phyloP scores from a whole-genome alignment of 768 basidiomycete species.

The Kwoniella botswanensis region DNA sequence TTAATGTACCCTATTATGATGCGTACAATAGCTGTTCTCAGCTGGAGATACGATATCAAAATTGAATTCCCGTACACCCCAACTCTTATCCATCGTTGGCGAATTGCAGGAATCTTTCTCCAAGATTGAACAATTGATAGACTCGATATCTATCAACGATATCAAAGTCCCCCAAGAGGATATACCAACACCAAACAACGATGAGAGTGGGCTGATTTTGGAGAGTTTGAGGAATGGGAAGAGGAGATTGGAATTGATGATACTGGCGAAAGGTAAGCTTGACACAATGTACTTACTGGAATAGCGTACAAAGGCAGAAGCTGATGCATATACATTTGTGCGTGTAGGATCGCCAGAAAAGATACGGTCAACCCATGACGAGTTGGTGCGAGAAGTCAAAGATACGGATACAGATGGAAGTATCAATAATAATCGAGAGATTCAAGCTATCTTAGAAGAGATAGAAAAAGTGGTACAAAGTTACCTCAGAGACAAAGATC shows the following conservation, averaged over 20 bases:
- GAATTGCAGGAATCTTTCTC: slow-evolving; percentile 54
- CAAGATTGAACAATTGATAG: slow-evolving; percentile 51
- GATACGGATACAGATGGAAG: background rate
- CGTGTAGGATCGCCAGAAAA: background rate
- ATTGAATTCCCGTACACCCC: slow-evolving; percentile 54
- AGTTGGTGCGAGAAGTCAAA: background rate
- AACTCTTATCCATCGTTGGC: slow-evolving; percentile 53
- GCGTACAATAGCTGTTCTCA: slow-evolving; percentile 48
- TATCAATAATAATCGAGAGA: background rate
- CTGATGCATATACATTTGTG: too few species aligned
- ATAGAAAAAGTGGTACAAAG: background rate
- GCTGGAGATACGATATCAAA: slow-evolving; percentile 56
- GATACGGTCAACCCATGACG: slow-evolving; percentile 15
- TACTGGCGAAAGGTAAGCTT: slow-evolving; percentile 37
- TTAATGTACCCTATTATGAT: background rate
- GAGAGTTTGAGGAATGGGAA: slow-evolving; percentile 9
- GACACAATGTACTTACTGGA: background rate
- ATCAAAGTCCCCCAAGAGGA: background rate
- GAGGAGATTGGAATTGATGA: slow-evolving; percentile 37
- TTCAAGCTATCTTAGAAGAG: background rate
- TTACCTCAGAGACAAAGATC: background rate
- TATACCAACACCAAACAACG: background rate
- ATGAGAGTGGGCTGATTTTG: background rate
- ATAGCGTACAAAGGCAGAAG: too few species aligned
- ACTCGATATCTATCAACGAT: slow-evolving; percentile 40